Percentiles rank a stretch among this genome's conserved stretches.
Evolutionary conservation across 2,329 filamentous ascomycete genomes (phyloP).

Genomic region (Tetracladium maxilliforme): DNA sequence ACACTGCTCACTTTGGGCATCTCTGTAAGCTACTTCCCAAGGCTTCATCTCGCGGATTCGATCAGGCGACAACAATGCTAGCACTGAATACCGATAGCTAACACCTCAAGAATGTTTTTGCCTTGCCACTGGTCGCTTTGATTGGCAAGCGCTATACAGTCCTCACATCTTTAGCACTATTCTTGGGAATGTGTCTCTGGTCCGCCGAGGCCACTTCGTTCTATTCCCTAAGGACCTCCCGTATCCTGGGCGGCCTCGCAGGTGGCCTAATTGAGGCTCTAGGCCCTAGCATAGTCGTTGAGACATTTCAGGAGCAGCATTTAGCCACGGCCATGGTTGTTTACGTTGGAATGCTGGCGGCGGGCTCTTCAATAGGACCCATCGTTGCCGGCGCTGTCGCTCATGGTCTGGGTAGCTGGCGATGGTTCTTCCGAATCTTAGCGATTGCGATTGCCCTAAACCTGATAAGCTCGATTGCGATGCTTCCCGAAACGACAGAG

Average conservation of each 20-base stretch:
- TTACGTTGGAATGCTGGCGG: constrained; percentile 3
- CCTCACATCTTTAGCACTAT: constrained; percentile 6
- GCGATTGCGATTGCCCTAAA: constrained; percentile 6
- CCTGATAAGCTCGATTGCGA: constrained; percentile 5
- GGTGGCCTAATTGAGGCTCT: constrained; percentile 8
- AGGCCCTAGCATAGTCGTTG: constrained; percentile 7
- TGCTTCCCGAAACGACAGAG: constrained; percentile 8
- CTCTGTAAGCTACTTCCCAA: constrained; percentile 5
- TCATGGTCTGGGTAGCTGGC: constrained; percentile 5
- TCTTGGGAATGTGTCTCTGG: constrained; percentile 7
- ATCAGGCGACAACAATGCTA: no score
- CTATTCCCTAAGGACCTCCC: constrained; percentile 3
- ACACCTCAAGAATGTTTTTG: constrained; percentile 5
- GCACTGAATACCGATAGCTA: neutral
- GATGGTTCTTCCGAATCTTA: constrained; percentile 8
- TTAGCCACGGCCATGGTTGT: constrained; percentile 7
- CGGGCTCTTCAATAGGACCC: constrained; percentile 6
- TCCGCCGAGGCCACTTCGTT: constrained; percentile 5
- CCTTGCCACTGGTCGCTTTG: constrained; percentile 5
- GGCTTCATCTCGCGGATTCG: no score
- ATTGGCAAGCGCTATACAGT: constrained; percentile 10
- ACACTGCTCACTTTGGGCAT: constrained; percentile 6
- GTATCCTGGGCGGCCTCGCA: constrained; percentile 5
- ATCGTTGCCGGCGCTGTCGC: constrained; percentile 6
- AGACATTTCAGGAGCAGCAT: constrained; percentile 7